Percentiles rank a stretch among this genome's conserved stretches.
Evolutionary conservation across 2,329 filamentous ascomycete species (phyloP).

Genomic region (Penicillium sp.): DNA sequence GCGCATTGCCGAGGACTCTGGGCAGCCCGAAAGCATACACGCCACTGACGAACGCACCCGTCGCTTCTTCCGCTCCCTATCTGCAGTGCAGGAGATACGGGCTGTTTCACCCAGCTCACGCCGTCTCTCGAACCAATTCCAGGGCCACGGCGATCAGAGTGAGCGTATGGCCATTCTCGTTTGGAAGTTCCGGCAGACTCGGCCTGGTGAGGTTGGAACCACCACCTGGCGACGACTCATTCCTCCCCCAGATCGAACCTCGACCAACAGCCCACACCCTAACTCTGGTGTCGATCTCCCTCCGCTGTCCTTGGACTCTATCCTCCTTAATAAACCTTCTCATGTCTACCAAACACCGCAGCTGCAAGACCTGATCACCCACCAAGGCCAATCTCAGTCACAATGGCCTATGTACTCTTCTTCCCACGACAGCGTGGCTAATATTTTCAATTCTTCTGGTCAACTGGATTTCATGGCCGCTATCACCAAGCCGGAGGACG

Average conservation of each 20-base stretch:
- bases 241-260: constrained; percentile 38
- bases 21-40: constrained; percentile 31
- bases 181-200: constrained; percentile 51
- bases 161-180: constrained; percentile 47
- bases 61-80: constrained; percentile 43
- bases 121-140: constrained; percentile 31
- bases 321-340: constrained; percentile 35
- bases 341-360: constrained; percentile 37
- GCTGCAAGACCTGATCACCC: constrained; percentile 34
- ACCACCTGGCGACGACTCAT: constrained; percentile 49
- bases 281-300: constrained; percentile 36
- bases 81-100: constrained; percentile 50
- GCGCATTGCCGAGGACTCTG: constrained; percentile 40
- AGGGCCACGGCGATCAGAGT: constrained; percentile 29
- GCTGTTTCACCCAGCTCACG: constrained; percentile 32
- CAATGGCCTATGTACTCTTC: constrained; percentile 40
- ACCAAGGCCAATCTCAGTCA: constrained; percentile 30
- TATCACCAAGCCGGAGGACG: constrained; percentile 39
- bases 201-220: constrained; percentile 40
- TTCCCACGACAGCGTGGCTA: constrained; percentile 36
- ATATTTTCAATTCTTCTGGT: constrained; percentile 35
- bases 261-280: constrained; percentile 41
- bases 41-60: constrained; percentile 38
- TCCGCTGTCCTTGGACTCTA: constrained; percentile 39
- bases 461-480: constrained; percentile 38